Conservation (phyloP, 2,329 filamentous ascomycete genomes). For the Clarireedia hainanense region DNA sequence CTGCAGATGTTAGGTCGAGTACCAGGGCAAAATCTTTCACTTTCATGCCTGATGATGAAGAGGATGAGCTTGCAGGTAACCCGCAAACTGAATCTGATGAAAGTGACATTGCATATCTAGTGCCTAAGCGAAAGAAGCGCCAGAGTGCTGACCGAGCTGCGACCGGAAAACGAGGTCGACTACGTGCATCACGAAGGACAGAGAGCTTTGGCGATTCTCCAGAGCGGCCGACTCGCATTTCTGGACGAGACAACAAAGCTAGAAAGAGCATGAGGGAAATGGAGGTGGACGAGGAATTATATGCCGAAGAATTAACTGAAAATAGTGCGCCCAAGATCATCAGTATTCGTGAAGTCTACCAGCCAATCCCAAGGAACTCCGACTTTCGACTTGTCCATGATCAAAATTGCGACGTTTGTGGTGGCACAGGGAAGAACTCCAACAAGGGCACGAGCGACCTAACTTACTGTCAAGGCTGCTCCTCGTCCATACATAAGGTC, state of each 20-base stretch:
- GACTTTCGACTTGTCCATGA: slow-evolving; percentile 65
- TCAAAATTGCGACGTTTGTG: slow-evolving; percentile 65
- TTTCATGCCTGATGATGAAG: slow-evolving; percentile 12
- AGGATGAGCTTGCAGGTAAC: slow-evolving; percentile 21
- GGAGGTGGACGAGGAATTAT: slow-evolving; percentile 43
- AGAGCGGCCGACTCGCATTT: slow-evolving; percentile 27
- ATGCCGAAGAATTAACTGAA: slow-evolving; percentile 39
- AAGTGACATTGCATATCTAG: slow-evolving; percentile 39
- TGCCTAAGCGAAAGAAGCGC: slow-evolving; percentile 31
- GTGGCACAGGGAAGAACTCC: slow-evolving; percentile 40
- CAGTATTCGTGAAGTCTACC: slow-evolving; percentile 68
- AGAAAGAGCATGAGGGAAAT: slow-evolving; percentile 37
- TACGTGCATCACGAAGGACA: slow-evolving; percentile 4
- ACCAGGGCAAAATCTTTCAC: slow-evolving; percentile 1
- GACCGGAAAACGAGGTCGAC: slow-evolving; percentile 10
- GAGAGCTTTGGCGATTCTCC: slow-evolving; percentile 13
- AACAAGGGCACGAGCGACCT: slow-evolving; percentile 55
- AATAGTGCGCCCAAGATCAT: slow-evolving; percentile 44
- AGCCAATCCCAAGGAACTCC: slow-evolving; percentile 49
- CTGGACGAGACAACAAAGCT: slow-evolving; percentile 27
- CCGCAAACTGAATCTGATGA: slow-evolving; percentile 34
- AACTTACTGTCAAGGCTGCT: slow-evolving; percentile 88
- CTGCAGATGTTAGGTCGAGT: slow-evolving; percentile 10
- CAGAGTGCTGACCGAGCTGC: slow-evolving; percentile 3
- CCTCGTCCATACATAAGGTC: slow-evolving; percentile 69